Evolutionary conservation across 2,329 filamentous ascomycete genomes (phyloP), one percentile per base, ranked within the genome.

Genomic region (Diaporthe sp.): DNA sequence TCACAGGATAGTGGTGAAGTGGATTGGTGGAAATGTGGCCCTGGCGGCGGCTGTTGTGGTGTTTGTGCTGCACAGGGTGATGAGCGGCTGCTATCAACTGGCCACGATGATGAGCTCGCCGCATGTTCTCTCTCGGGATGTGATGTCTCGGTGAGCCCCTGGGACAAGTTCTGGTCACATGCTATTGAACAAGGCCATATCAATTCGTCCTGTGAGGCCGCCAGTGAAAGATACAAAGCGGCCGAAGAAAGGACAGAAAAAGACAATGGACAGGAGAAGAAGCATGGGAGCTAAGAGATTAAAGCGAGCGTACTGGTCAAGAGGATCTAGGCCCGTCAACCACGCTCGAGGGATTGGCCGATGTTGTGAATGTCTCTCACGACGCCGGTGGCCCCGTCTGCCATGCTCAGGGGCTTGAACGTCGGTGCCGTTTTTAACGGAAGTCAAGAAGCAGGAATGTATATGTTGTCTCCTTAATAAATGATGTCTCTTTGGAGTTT

Each of bases 141-240:
- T 13, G 35, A 32, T 4, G 19, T 58, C 13, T 10, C 10, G 19
- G 8, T 30, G 13, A 39, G 12, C 0, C 5, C 30, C 4, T 58
- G 66, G 66, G 37, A n/a, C 9, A 17, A 10, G 3, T 58, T 70
- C 51, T 70, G 66, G 66, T 15, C 66, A 12, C 66, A 70, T 17
- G 66, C 13, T 1, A 27, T 58, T 10, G 51, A 70, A 15, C 8
- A 58, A 42, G 66, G 51, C 10, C 66, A 70, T 27, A 70, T 70
- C 35, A 9, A 19, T 9, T 44, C 51, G 10, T 70, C 66, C 4
- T 70, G 66, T n/a, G 35, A 25, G 37, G 25, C 19, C 35, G 51
- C 66, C 39, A 42, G 8, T 22, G 3, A 32, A 12, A 3, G 25
- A 15, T 70, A n/a, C 6, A 27, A 9, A 10, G 47, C 7, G 19